Conservation (phyloP, 495 filamentous ascomycete species). For the Tetracladium setigerum region DNA sequence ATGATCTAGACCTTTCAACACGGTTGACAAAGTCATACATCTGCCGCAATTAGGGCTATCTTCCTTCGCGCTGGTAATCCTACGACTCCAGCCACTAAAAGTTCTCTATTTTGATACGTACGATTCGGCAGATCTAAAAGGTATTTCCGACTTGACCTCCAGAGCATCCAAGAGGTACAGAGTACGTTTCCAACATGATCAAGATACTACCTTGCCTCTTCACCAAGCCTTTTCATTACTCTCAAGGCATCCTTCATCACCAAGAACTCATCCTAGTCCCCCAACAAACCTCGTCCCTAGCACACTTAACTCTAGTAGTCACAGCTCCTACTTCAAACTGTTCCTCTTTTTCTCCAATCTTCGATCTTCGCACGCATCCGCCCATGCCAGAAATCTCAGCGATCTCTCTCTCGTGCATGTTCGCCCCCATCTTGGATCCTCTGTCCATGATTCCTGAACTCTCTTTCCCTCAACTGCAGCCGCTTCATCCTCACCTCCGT, state of each 20-base stretch:
- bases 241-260: conserved; percentile 11
- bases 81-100: too few relatives aligned
- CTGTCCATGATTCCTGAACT: conserved; percentile 7
- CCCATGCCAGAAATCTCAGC: conserved; percentile 7
- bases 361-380: conserved; percentile 9
- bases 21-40: too few relatives aligned
- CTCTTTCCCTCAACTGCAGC: conserved; percentile 12
- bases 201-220: background rate
- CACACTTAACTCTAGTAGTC: conserved; percentile 7
- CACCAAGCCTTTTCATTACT: conserved; percentile 4
- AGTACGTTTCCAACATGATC: background rate
- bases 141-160: too few relatives aligned
- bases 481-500: conserved; percentile 8
- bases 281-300: conserved; percentile 11
- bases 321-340: conserved; percentile 6
- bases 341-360: conserved; percentile 9
- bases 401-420: conserved; percentile 11
- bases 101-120: too few relatives aligned
- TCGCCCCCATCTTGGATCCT: conserved; percentile 9
- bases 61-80: too few relatives aligned
- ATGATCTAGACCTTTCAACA: too few relatives aligned
- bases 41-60: too few relatives aligned
- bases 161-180: too few relatives aligned
- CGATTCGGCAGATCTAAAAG: too few relatives aligned
- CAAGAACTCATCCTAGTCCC: conserved; percentile 5